phyloP scores from a whole-genome alignment of 331 rosid genomes.

The Quercus tomentella region DNA sequence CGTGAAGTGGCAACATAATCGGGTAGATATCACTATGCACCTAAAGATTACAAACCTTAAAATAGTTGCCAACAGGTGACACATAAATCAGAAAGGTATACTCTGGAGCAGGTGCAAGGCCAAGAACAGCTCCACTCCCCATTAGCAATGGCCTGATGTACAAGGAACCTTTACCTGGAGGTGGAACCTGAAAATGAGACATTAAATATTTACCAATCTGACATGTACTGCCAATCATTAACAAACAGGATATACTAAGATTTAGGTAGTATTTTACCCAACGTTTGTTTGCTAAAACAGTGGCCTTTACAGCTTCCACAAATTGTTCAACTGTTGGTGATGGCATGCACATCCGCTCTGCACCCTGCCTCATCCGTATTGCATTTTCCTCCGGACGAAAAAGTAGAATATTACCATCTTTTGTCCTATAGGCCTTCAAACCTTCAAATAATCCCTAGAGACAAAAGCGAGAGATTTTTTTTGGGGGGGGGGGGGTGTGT shows the following conservation, averaged over 20 bases:
- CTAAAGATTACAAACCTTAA: slow-evolving; percentile 51
- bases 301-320: slow-evolving; percentile 87
- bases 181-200: slow-evolving; percentile 73
- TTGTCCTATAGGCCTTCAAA: slow-evolving; percentile 81
- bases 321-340: slow-evolving; percentile 80
- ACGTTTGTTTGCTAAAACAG: slow-evolving; percentile 86
- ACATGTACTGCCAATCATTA: neutral
- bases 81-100: slow-evolving; percentile 92
- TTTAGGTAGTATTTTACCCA: slow-evolving; percentile 49
- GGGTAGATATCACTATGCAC: neutral
- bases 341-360: slow-evolving; percentile 98
- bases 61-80: slow-evolving; percentile 98
- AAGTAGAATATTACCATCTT: slow-evolving; percentile 72
- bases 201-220: slow-evolving; percentile 3
- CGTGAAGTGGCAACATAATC: neutral
- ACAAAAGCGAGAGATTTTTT: neutral
- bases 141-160: slow-evolving; percentile 92
- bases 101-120: slow-evolving; percentile 98
- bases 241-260: neutral
- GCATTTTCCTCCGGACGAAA: slow-evolving; percentile 97
- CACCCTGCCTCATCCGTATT: slow-evolving; percentile 69
- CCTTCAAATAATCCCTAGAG: slow-evolving; percentile 95
- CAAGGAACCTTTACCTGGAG: slow-evolving; percentile 86
- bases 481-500: neutral
- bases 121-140: slow-evolving; percentile 98